These are phyloP conservation scores for Solanum arcanum DNA, from an alignment of 257 asterid species.

Conservation along the genomic window DNA sequence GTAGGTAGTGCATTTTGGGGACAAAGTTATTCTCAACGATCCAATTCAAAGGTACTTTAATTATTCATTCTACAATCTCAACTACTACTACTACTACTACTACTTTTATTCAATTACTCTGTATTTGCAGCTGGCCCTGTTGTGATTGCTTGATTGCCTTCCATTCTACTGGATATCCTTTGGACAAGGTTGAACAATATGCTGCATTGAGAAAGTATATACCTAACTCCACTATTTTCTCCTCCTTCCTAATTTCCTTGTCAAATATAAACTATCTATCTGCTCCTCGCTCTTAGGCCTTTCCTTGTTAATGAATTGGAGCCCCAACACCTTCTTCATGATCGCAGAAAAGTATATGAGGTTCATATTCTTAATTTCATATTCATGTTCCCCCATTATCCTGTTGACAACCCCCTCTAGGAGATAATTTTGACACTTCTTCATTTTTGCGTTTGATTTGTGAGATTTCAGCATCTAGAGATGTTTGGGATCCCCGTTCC, in stretches of 20 bases:
- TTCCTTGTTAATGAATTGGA: constrained; percentile 85
- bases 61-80: neutral
- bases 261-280: neutral
- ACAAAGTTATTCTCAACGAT: constrained; percentile 67
- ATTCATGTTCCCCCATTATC: neutral
- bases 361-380: constrained; percentile 14
- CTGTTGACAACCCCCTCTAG: neutral
- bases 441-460: neutral
- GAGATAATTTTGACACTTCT: neutral
- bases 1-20: constrained; percentile 81
- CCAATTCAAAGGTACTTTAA: constrained; percentile 66
- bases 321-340: constrained; percentile 84
- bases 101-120: neutral
- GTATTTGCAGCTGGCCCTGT: constrained; percentile 70
- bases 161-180: constrained; percentile 76
- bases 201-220: constrained; percentile 74
- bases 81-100: neutral
- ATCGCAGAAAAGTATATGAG: constrained; percentile 88
- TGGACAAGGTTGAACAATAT: constrained; percentile 79
- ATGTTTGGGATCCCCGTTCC: constrained; percentile 86
- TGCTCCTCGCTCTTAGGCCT: constrained; percentile 44
- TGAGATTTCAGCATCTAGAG: constrained; percentile 61
- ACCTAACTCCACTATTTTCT: neutral
- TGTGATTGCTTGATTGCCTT: constrained; percentile 96
- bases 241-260: neutral